Base-by-base conservation (phyloP, 352 stramenopile species). In the Pythium myriotylum region DNA sequence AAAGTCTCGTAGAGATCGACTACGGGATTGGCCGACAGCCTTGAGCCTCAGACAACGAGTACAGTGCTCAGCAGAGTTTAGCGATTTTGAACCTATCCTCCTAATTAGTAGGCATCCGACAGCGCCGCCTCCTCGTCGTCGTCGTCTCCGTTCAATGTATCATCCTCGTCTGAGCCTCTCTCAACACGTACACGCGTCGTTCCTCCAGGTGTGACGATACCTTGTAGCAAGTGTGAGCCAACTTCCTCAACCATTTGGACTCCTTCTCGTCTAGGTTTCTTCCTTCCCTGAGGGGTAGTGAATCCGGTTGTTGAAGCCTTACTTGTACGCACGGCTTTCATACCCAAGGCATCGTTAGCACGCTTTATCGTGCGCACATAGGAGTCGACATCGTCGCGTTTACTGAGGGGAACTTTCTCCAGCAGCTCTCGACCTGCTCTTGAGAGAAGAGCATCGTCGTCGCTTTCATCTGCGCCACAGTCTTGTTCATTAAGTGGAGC, bases 301-400 rank as follows among this genome's bases (percentile, higher is more conserved):
- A 67, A 54, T 0, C 29, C 54, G 2, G 27, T 29, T 2, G 32
- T 20, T 4, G 35, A 24, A 43, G 56, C 29, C 39, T 76, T 69
- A 55, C 69, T 81, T 16, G 57, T 69, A 4, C 56, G 56, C 47
- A 64, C 56, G 9, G 60, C 62, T 62, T 57, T 65, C 49, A 54
- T 24, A 9, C 55, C 62, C 6, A 69, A 20, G 2, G 26, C 14
- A 6, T 78, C 59, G 45, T 86, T 81, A 19, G 65, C 69, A 5
- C 79, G 76, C 65, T 89, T 91, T 46, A 92, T 70, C 0, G 68
- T 74, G 27, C 86, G 62, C 20, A 92, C 79, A 39, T 92, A 92
- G 41, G 83, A 90, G 55, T 92, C 83, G 37, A 92, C 84, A 24
- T 89, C 81, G 42, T 91, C 81, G 27, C 83, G 77, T 40, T 79